These are phyloP conservation scores for Emericellopsis cladophorae DNA, from an alignment of 2,329 filamentous ascomycete species.

Conservation along the genomic window DNA sequence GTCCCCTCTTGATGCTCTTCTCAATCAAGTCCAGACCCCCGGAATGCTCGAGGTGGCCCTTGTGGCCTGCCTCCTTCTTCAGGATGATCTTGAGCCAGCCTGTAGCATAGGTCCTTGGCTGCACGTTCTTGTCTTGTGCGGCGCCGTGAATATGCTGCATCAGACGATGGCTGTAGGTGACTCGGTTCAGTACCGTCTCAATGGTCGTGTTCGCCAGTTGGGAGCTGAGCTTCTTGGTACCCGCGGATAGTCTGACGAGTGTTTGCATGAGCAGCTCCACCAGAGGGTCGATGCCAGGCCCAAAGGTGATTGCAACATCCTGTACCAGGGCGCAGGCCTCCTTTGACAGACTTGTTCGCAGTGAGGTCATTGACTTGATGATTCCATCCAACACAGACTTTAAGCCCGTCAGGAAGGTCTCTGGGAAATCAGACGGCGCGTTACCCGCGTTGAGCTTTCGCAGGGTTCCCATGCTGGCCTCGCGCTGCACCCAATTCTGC, in stretches of 20 bases:
- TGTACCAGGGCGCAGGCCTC: conserved; percentile 77
- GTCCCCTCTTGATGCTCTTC: conserved; percentile 77
- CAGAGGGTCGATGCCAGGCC: conserved; percentile 72
- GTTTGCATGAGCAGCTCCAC: conserved; percentile 82
- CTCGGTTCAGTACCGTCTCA: conserved; percentile 66
- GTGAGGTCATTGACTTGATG: conserved; percentile 69
- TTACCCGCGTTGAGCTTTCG: conserved; percentile 76
- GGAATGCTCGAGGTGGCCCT: conserved; percentile 69
- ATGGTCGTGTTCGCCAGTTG: conserved; percentile 72
- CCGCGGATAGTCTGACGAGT: conserved; percentile 78
- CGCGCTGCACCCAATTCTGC: conserved; percentile 79
- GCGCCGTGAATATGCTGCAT: conserved; percentile 78
- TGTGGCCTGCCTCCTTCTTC: conserved; percentile 65
- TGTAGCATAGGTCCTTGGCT: conserved; percentile 65
- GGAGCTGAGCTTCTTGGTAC: conserved; percentile 85
- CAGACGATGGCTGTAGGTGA: conserved; percentile 67
- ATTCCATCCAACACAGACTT: conserved; percentile 75
- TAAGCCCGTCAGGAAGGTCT: conserved; percentile 56
- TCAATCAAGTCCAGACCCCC: conserved; percentile 76
- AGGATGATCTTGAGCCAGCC: conserved; percentile 79
- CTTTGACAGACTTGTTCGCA: conserved; percentile 82
- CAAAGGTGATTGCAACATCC: conserved; percentile 66
- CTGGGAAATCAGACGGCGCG: conserved; percentile 62
- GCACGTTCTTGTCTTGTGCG: conserved; percentile 85
- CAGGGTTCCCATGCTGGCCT: conserved; percentile 67